phyloP scores from a whole-genome alignment of 129 eudicot species.

The Arctium lappa region DNA sequence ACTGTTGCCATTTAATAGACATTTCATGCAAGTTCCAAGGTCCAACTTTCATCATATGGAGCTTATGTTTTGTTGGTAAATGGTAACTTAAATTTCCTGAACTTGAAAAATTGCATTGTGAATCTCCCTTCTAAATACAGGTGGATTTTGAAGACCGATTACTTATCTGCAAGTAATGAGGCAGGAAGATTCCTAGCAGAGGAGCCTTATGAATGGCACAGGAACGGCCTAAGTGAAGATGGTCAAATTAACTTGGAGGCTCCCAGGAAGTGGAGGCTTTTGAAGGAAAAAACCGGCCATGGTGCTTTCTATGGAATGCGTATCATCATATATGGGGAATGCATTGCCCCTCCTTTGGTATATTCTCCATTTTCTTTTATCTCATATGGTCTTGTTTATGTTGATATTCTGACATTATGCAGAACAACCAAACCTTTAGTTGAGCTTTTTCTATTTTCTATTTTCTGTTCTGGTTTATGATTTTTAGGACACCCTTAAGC shows the following conservation, averaged over 20 bases:
- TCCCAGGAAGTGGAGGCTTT: conserved; percentile 94
- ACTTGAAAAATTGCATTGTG: background rate
- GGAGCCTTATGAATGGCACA: conserved; percentile 94
- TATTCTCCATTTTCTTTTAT: background rate
- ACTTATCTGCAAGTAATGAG: conserved; percentile 66
- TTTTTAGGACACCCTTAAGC: conserved; percentile 86
- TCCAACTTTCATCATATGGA: background rate
- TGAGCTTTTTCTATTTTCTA: background rate
- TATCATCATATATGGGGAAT: conserved; percentile 82
- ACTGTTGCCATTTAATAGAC: background rate
- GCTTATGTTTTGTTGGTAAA: background rate
- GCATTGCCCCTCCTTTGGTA: conserved; percentile 97
- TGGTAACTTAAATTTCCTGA: background rate
- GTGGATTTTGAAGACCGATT: conserved; percentile 93
- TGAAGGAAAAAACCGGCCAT: conserved; percentile 83
- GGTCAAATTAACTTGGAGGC: conserved; percentile 83
- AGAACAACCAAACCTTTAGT: background rate
- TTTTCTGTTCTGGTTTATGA: background rate
- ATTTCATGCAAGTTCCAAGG: background rate
- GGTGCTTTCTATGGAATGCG: conserved; percentile 91
- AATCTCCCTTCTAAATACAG: conserved; percentile 38
- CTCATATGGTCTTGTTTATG: background rate
- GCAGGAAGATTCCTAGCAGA: conserved; percentile 76
- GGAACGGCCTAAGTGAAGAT: conserved; percentile 72
- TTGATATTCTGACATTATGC: background rate